phyloP scores from a whole-genome alignment of 176 grass and related monocot genomes.

The Elaeis guineensis region DNA sequence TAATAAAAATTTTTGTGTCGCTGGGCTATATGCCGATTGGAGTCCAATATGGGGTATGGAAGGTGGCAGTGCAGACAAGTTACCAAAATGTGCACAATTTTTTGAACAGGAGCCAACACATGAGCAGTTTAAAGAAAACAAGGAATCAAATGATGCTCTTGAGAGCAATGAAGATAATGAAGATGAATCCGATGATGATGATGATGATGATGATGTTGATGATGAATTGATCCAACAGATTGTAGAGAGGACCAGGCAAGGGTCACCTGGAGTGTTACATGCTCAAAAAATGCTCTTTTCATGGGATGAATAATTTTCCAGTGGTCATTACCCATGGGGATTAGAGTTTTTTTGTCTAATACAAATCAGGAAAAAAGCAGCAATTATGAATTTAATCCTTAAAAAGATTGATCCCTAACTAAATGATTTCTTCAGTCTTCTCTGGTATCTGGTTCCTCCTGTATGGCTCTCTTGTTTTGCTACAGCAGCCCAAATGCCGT shows the following conservation, averaged over 20 bases:
- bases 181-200: constrained; percentile 17
- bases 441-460: too few relatives aligned
- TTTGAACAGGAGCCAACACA: neutral
- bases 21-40: constrained; percentile 33
- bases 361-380: too few relatives aligned
- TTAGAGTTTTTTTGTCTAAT: neutral
- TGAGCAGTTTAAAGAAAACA: constrained; percentile 17
- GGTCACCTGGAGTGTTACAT: constrained; percentile 63
- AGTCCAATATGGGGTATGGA: constrained; percentile 49
- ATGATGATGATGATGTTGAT: constrained; percentile 32
- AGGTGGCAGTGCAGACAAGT: constrained; percentile 18
- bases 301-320: constrained; percentile 40
- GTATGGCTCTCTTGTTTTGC: too few relatives aligned
- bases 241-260: constrained; percentile 86
- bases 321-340: neutral
- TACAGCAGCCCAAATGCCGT: too few relatives aligned
- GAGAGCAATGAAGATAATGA: constrained; percentile 19
- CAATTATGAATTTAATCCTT: too few relatives aligned
- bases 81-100: constrained; percentile 7
- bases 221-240: constrained; percentile 62
- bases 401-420: too few relatives aligned
- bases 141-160: constrained; percentile 8
- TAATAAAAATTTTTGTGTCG: constrained; percentile 14
- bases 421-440: too few relatives aligned
- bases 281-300: constrained; percentile 78